A percentile compares a stretch with the other conserved stretches of the same genome.
These are phyloP conservation scores for Penicillium canariense DNA, from an alignment of 495 filamentous ascomycete species.

Conservation along the genomic window DNA sequence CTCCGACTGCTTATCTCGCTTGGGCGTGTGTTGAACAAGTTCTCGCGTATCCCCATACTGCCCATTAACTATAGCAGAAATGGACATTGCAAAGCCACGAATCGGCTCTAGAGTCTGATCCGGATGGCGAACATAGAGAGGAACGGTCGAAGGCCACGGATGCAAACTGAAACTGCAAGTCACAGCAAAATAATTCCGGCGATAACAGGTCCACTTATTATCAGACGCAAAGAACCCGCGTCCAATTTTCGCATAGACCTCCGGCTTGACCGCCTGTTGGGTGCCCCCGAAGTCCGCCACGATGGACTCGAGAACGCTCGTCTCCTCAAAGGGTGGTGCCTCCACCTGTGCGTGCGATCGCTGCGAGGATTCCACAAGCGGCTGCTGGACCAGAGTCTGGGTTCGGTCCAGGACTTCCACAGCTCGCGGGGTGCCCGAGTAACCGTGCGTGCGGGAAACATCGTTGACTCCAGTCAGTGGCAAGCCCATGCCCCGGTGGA, in stretches of 20 bases:
- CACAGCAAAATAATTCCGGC: constrained; percentile 92
- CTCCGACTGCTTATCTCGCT: constrained; percentile 89
- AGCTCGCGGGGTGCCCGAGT: constrained; percentile 35
- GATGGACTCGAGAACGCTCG: constrained; percentile 56
- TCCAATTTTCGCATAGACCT: constrained; percentile 82
- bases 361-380: constrained; percentile 32
- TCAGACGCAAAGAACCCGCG: constrained; percentile 90
- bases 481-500: constrained; percentile 34
- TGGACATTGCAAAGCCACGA: constrained; percentile 72
- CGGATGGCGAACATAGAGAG: constrained; percentile 38
- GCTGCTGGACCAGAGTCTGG: constrained; percentile 33
- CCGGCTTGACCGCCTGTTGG: constrained; percentile 60
- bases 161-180: constrained; percentile 75
- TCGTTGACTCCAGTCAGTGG: constrained; percentile 37
- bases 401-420: constrained; percentile 37
- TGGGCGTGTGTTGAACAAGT: constrained; percentile 91
- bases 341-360: constrained; percentile 34
- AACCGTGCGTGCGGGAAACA: constrained; percentile 32
- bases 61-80: constrained; percentile 80
- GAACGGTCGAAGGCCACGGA: constrained; percentile 46
- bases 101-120: constrained; percentile 59
- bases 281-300: constrained; percentile 45
- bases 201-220: constrained; percentile 92
- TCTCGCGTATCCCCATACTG: constrained; percentile 76
- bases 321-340: constrained; percentile 56